A percentile compares a stretch with the other conserved stretches of the same genome.
Evolutionary conservation across 148 eudicot genomes (phyloP).

Genomic region (Talinum fruticosum): DNA sequence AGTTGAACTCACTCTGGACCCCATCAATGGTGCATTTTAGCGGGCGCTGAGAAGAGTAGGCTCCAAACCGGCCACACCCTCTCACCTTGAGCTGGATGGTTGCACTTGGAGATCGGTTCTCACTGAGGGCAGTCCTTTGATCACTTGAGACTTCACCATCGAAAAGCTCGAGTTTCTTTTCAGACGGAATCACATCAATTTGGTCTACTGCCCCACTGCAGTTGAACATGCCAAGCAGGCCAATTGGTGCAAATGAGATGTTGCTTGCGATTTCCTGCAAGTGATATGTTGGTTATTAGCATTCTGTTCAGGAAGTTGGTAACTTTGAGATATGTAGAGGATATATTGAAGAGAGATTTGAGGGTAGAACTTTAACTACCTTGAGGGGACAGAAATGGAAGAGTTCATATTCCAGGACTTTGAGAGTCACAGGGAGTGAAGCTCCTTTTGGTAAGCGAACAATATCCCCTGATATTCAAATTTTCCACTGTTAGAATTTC

Average conservation of each 20-base stretch:
- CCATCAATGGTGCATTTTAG: slow-evolving; percentile 48
- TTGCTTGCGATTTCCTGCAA: slow-evolving; percentile 53
- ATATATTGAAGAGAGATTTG: not conserved
- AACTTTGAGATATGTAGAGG: not conserved
- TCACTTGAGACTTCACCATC: slow-evolving; percentile 38
- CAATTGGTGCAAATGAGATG: slow-evolving; percentile 83
- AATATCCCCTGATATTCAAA: slow-evolving; percentile 48
- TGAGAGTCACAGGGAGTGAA: slow-evolving; percentile 74
- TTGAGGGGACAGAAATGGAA: slow-evolving; percentile 81
- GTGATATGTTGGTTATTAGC: not conserved
- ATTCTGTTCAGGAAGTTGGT: not conserved
- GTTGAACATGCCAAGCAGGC: slow-evolving; percentile 87
- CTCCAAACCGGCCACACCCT: slow-evolving; percentile 80
- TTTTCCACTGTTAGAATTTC: slow-evolving; percentile 1
- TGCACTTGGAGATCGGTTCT: slow-evolving; percentile 36
- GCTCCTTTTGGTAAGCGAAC: slow-evolving; percentile 59
- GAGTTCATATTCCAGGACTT: slow-evolving; percentile 82
- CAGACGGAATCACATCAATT: slow-evolving; percentile 37
- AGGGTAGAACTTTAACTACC: slow-evolving; percentile 31
- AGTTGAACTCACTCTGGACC: slow-evolving; percentile 41
- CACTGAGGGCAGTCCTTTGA: slow-evolving; percentile 15
- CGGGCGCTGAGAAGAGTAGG: slow-evolving; percentile 65
- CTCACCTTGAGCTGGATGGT: slow-evolving; percentile 55
- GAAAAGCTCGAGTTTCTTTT: slow-evolving; percentile 23
- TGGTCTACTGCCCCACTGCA: slow-evolving; percentile 69